Percentiles rank a stretch among this genome's conserved stretches.
Evolutionary conservation across 257 asterid genomes (phyloP).

Genomic region (Eustoma russellianum): DNA sequence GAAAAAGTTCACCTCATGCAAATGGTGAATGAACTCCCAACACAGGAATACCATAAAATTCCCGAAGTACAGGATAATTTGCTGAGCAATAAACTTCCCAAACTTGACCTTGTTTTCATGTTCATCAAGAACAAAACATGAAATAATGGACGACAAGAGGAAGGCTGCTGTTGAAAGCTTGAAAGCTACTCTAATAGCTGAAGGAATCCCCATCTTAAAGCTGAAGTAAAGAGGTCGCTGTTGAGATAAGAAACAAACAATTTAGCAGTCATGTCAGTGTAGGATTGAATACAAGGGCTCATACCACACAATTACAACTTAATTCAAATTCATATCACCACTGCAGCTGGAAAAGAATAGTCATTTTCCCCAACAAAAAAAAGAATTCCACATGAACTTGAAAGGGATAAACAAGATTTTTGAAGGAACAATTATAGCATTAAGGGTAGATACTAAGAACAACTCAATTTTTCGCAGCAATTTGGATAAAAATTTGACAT

Average conservation of each 20-base stretch:
- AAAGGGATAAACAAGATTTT: too few relatives aligned
- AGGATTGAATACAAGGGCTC: too few relatives aligned
- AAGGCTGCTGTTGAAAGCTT: conserved; percentile 55
- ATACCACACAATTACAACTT: too few relatives aligned
- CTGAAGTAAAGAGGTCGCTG: conserved; percentile 96
- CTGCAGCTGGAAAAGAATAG: too few relatives aligned
- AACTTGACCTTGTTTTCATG: conserved; percentile 35
- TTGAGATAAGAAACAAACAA: conserved; percentile 14
- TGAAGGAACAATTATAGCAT: too few relatives aligned
- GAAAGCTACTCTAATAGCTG: conserved; percentile 48
- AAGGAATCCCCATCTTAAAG: conserved; percentile 78
- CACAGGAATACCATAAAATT: conserved; percentile 55
- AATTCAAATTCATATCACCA: too few relatives aligned
- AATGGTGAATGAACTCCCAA: conserved; percentile 79
- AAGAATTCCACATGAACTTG: too few relatives aligned
- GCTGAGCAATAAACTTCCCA: conserved; percentile 41
- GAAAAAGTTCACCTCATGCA: conserved; percentile 58
- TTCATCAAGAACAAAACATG: conserved; percentile 40
- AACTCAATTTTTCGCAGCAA: too few relatives aligned
- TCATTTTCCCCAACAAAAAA: too few relatives aligned
- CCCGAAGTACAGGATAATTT: conserved; percentile 53
- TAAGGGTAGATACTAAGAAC: too few relatives aligned
- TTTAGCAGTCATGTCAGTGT: not conserved
- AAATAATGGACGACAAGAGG: conserved; percentile 35
- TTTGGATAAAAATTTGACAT: too few relatives aligned